Conservation (phyloP, 768 basidiomycete genomes). For the Boletus vinaceobasis region DNA sequence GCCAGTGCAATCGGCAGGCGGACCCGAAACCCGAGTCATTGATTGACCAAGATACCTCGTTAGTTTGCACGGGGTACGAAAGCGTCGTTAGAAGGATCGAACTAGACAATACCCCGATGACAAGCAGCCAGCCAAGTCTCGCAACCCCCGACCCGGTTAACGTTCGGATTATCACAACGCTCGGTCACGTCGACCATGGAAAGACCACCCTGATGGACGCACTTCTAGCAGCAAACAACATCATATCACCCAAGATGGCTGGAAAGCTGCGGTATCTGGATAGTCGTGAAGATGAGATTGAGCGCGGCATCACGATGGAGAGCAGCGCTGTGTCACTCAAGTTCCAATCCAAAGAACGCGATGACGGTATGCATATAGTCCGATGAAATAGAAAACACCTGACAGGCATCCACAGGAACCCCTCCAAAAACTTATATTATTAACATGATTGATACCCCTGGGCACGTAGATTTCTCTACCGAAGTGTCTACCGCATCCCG, state of each 20-base stretch:
- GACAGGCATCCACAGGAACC: constrained; percentile 47
- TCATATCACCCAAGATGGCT: constrained; percentile 91
- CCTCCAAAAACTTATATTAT: constrained; percentile 71
- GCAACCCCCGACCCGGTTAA: constrained; percentile 38
- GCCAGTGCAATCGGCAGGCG: neutral
- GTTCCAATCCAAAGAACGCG: constrained; percentile 73
- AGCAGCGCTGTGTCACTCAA: constrained; percentile 89
- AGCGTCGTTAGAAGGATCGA: neutral
- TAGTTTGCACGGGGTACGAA: neutral
- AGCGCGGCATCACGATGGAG: constrained; percentile 99
- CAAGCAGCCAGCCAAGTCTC: constrained; percentile 12
- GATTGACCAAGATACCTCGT: neutral
- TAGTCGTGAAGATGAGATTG: constrained; percentile 94
- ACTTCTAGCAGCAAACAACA: constrained; percentile 94
- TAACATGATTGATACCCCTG: constrained; percentile 98
- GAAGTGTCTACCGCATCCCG: constrained; percentile 95
- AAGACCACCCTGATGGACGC: constrained; percentile 96
- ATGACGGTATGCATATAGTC: constrained; percentile 52
- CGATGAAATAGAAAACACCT: constrained; percentile 13
- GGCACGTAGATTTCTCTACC: constrained; percentile 97
- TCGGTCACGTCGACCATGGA: constrained; percentile 93
- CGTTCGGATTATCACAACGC: constrained; percentile 77
- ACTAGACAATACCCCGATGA: constrained; percentile 16
- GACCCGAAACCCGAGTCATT: neutral
- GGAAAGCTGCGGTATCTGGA: constrained; percentile 96